Base-by-base conservation (phyloP, 1,284 basidiomycete species). In the Austroboletus niveus region DNA sequence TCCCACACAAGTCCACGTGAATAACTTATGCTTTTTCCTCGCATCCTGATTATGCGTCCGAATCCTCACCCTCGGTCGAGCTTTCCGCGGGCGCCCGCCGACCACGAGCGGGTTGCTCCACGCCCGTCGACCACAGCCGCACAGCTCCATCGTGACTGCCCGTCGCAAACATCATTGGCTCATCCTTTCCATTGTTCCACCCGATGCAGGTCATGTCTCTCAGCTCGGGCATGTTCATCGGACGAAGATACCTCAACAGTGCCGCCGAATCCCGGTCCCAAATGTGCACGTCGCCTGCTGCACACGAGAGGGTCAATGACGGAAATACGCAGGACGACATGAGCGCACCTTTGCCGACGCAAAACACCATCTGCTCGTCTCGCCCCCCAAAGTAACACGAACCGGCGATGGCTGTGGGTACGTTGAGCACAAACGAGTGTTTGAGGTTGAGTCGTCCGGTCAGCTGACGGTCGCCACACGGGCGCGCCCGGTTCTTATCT, bases 261-360 rank as follows among this genome's bases (percentile, higher is more conserved):
- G 80, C 76, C 4, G 79, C 89, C 8, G 85, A 85, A 67, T 88
- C 85, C 47, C 82, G 81, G 61, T 91, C 89, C 88, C 89, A 91
- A 32, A 91, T 84, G 58, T 89, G 85, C n/a, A 91, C 85, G 57
- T 89, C 85, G 2, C 89, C 88, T 54, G 79, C 88, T 89, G n/a
- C 15, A 17, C 15, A 10, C 17, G 3, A n/a, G 22, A 29, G 29
- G 29, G 4, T 29, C 29, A 29, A 8, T 29, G 29, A 9, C 29
- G 8, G 8, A 29, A 29, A 29, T 29, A 29, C 29, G 8, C 6
- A 20, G 2, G 15, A 38, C n/a, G 8, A 7, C 8, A 20, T 7
- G 15, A 6, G 2, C 36, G 29, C 49, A 85, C 88, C 78, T 80
- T 91, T 89, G 11, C 83, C 84, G 40, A 86, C 84, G 57, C 87